These are phyloP conservation scores for Solidago caesia DNA, from an alignment of 129 eudicot genomes.

Conservation along the genomic window DNA sequence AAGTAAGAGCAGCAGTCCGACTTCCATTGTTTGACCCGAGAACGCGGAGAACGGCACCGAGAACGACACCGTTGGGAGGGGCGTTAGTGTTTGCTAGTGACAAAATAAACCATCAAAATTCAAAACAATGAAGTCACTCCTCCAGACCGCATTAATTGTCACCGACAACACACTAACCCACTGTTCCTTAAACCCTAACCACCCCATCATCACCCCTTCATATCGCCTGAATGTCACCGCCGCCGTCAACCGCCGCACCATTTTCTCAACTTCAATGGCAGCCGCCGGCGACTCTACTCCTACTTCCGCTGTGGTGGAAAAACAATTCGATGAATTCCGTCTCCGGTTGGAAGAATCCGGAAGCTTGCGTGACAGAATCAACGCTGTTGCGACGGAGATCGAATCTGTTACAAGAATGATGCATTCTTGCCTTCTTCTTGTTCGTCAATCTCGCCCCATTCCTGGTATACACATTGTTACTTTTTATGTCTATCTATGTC, in stretches of 20 bases:
- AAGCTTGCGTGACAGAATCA: slow-evolving; percentile 64
- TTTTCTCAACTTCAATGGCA: too few relatives aligned
- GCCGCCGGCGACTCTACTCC: slow-evolving; percentile 29
- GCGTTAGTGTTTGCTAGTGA: too few relatives aligned
- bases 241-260: too few relatives aligned
- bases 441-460: too few relatives aligned
- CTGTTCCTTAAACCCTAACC: slow-evolving; percentile 28
- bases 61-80: too few relatives aligned
- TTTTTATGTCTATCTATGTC: too few relatives aligned
- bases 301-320: slow-evolving; percentile 42
- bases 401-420: slow-evolving; percentile 62
- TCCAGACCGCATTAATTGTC: slow-evolving; percentile 37
- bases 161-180: slow-evolving; percentile 25
- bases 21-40: too few relatives aligned
- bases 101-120: background rate
- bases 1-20: too few relatives aligned
- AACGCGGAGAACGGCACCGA: too few relatives aligned
- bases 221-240: too few relatives aligned
- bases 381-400: slow-evolving; percentile 56
- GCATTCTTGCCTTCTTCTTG: slow-evolving; percentile 20
- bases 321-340: slow-evolving; percentile 70
- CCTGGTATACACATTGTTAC: too few relatives aligned
- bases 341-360: slow-evolving; percentile 58
- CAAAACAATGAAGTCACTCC: slow-evolving; percentile 37
- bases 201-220: too few relatives aligned